These are phyloP conservation scores for Candida taoyuanica DNA, from an alignment of 805 yeast genomes.

Conservation along the genomic window DNA sequence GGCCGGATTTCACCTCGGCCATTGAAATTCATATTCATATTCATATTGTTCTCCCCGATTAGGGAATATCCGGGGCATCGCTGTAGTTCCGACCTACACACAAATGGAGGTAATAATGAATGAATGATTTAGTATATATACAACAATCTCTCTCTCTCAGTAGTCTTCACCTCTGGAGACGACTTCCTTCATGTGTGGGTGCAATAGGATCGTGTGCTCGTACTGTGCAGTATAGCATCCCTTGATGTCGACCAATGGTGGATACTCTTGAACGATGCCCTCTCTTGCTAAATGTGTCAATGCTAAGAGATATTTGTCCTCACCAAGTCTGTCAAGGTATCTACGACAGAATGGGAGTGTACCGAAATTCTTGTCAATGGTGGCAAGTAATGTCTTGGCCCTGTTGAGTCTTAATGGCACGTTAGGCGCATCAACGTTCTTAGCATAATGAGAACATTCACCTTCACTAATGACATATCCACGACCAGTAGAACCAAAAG, in stretches of 20 bases:
- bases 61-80: no score
- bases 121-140: slow-evolving; percentile 1
- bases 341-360: slow-evolving; percentile 96
- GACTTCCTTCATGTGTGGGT: slow-evolving; percentile 90
- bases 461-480: slow-evolving; percentile 86
- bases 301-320: slow-evolving; percentile 85
- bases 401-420: slow-evolving; percentile 55
- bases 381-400: slow-evolving; percentile 63
- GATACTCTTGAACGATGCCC: slow-evolving; percentile 90
- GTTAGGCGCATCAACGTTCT: slow-evolving; percentile 43
- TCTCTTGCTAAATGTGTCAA: slow-evolving; percentile 78
- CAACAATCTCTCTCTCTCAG: slow-evolving; percentile 28
- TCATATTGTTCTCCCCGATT: no score
- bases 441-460: slow-evolving; percentile 92
- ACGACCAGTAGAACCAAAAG: slow-evolving; percentile 95
- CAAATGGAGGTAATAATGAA: not conserved
- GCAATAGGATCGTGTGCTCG: slow-evolving; percentile 89
- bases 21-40: no score
- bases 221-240: slow-evolving; percentile 95
- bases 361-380: slow-evolving; percentile 81
- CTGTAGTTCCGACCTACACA: no score
- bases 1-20: no score
- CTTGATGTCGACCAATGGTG: slow-evolving; percentile 78
- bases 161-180: slow-evolving; percentile 95
- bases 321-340: slow-evolving; percentile 86